Conservation (phyloP, 495 filamentous ascomycete species). For the Annulohypoxylon maeteangense region DNA sequence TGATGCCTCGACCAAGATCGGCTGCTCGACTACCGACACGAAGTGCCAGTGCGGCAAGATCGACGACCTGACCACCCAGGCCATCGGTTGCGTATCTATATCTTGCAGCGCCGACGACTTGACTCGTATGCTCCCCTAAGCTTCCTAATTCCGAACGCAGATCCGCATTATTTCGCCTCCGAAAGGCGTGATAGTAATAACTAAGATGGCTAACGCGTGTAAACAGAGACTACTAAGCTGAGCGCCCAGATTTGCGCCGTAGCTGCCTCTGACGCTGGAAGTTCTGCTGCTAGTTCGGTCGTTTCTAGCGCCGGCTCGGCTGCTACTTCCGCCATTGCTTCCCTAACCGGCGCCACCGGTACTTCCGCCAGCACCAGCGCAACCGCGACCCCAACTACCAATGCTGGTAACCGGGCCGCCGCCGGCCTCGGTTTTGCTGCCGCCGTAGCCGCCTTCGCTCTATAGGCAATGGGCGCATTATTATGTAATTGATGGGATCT, state of each 20-base stretch:
- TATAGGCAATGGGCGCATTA: constrained; percentile 32
- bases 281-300: constrained; percentile 24
- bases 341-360: constrained; percentile 8
- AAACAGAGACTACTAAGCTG: constrained; percentile 32
- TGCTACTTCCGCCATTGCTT: constrained; percentile 24
- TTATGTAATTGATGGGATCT: not conserved
- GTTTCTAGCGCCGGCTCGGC: constrained; percentile 23
- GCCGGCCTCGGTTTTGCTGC: constrained; percentile 43
- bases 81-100: constrained; percentile 33
- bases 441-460: constrained; percentile 45
- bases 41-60: constrained; percentile 45
- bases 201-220: constrained; percentile 8
- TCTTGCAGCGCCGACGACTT: constrained; percentile 39
- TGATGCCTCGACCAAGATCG: constrained; percentile 29
- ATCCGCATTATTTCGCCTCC: not conserved
- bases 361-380: constrained; percentile 7
- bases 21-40: constrained; percentile 42
- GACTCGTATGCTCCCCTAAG: constrained; percentile 33
- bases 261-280: constrained; percentile 12
- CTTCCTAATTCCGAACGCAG: no score
- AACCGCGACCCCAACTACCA: constrained; percentile 27
- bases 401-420: constrained; percentile 30
- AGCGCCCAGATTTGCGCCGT: constrained; percentile 29
- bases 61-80: constrained; percentile 21
- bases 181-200: not conserved